phyloP scores from a whole-genome alignment of 768 basidiomycete genomes.

The Mycena alexandri region DNA sequence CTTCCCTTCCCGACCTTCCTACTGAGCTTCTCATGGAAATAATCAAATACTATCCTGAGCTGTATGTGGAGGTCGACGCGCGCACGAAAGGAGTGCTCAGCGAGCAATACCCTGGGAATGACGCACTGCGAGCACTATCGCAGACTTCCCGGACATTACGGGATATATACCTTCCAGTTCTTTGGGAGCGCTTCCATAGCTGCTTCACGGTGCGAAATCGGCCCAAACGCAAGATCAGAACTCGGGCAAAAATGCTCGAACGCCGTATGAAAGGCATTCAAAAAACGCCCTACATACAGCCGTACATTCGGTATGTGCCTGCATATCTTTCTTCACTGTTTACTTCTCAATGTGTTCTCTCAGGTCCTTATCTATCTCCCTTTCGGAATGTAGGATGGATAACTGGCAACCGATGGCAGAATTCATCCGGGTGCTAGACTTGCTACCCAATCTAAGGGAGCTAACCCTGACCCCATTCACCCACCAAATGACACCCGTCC shows the following conservation, averaged over 20 bases:
- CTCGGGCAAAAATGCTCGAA: constrained; percentile 23
- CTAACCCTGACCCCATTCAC: not conserved
- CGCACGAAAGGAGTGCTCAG: not conserved
- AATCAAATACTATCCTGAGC: constrained; percentile 15
- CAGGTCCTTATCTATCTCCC: constrained; percentile 10
- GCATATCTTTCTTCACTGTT: not conserved
- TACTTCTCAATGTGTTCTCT: not conserved
- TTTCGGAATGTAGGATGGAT: constrained; percentile 11
- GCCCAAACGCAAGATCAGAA: constrained; percentile 9
- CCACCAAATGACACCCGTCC: not conserved
- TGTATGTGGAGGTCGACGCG: constrained; percentile 2
- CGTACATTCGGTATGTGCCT: constrained; percentile 19
- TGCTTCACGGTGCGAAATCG: not conserved
- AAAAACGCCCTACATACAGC: constrained; percentile 14
- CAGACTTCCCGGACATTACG: constrained; percentile 20
- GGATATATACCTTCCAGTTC: constrained; percentile 11
- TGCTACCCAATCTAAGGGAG: constrained; percentile 7
- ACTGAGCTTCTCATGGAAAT: constrained; percentile 28
- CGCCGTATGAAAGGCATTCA: constrained; percentile 26
- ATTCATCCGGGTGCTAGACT: constrained; percentile 17
- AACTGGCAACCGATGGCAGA: constrained; percentile 24
- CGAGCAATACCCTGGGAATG: constrained; percentile 10
- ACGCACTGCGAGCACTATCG: constrained; percentile 19
- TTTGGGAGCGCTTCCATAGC: constrained; percentile 17
- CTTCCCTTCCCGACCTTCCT: constrained; percentile 26